Evolutionary conservation across 306 rosid genomes (phyloP).

Genomic region (Ammopiptanthus mongolicus): DNA sequence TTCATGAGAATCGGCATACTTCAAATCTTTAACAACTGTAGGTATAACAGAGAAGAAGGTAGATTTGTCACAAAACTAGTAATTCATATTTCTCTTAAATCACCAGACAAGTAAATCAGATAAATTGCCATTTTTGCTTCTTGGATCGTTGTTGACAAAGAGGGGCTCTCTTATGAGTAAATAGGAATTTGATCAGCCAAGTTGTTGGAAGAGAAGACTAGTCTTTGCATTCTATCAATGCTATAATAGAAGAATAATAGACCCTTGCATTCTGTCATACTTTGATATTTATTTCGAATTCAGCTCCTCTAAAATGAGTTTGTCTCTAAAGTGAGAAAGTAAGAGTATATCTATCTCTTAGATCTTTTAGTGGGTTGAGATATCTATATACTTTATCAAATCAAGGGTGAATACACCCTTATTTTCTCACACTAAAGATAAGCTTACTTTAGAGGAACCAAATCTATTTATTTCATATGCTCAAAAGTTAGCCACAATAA

Average conservation of each 20-base stretch:
- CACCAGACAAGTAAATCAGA: slow-evolving; percentile 7
- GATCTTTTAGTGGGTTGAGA: no score
- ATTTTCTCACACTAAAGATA: no score
- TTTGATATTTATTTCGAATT: not conserved
- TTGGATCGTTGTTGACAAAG: not conserved
- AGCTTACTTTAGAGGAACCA: no score
- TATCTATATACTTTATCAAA: no score
- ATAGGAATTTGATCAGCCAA: not conserved
- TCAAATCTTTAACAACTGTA: slow-evolving; percentile 74
- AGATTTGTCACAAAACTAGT: slow-evolving; percentile 7
- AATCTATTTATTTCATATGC: not conserved
- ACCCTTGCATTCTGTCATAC: not conserved
- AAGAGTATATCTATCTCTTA: no score
- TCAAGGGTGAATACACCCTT: no score
- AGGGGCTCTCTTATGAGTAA: not conserved
- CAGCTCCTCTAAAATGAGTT: no score
- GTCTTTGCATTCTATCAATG: not conserved
- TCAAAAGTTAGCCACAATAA: not conserved
- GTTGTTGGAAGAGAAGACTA: not conserved
- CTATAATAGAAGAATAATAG: not conserved
- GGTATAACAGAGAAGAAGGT: slow-evolving; percentile 14
- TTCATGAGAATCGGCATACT: slow-evolving; percentile 76
- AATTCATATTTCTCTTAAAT: not conserved
- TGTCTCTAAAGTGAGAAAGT: no score
- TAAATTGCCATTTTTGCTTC: not conserved